A percentile compares a stretch with the other conserved stretches of the same genome.
Evolutionary conservation across 2,329 filamentous ascomycete species (phyloP).

Genomic region (Claviceps spartinae): DNA sequence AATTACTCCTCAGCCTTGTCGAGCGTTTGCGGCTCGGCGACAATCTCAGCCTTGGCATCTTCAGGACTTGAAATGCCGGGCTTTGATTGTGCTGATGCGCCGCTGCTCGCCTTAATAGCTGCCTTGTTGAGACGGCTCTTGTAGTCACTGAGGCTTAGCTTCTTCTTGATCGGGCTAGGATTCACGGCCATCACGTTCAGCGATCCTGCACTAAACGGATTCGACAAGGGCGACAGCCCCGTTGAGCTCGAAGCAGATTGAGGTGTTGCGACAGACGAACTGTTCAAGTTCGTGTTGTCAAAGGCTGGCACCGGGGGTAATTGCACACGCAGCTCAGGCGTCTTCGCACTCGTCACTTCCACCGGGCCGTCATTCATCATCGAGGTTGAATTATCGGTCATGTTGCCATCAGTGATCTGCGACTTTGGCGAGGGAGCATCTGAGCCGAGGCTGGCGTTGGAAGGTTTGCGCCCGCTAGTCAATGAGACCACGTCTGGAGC

Average conservation of each 20-base stretch:
- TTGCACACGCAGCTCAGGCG: constrained; percentile 38
- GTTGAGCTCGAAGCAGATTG: constrained; percentile 29
- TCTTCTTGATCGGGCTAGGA: constrained; percentile 53
- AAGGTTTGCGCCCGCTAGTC: constrained; percentile 16
- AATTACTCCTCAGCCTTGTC: constrained; percentile 17
- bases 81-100: constrained; percentile 16
- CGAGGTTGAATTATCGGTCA: constrained; percentile 18
- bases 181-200: constrained; percentile 31
- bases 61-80: constrained; percentile 22
- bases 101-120: constrained; percentile 22
- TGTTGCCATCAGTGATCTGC: constrained; percentile 12
- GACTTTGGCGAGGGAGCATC: constrained; percentile 14
- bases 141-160: constrained; percentile 53
- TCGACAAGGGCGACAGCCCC: constrained; percentile 37
- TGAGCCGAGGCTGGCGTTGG: constrained; percentile 8
- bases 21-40: constrained; percentile 16
- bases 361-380: constrained; percentile 1
- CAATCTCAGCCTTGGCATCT: constrained; percentile 23
- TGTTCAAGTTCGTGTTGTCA: constrained; percentile 23
- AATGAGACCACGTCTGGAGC: constrained; percentile 29
- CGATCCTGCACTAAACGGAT: constrained; percentile 27
- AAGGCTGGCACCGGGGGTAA: constrained; percentile 43
- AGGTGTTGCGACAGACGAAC: constrained; percentile 24
- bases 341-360: constrained; percentile 21
- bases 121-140: constrained; percentile 45